Conservation (phyloP, 768 basidiomycete species). For the Strobilomyces confusus region DNA sequence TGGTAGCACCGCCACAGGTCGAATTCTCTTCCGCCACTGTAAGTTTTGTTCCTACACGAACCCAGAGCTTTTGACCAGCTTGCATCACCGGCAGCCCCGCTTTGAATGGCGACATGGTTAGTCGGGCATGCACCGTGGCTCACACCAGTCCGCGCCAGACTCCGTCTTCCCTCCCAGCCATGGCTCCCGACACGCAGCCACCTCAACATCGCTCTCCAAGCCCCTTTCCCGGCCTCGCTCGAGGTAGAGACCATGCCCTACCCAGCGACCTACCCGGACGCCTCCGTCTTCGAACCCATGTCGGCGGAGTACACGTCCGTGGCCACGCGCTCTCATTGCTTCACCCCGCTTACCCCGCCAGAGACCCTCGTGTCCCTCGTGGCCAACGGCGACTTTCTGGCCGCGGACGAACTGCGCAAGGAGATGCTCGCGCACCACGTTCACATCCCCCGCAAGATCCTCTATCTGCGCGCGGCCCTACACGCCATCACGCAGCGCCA, state of each 20-base stretch:
- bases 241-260: slow-evolving; percentile 35
- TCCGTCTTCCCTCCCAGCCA: slow-evolving; percentile 10
- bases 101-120: slow-evolving; percentile 27
- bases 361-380: slow-evolving; percentile 24
- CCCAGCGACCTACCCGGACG: slow-evolving; percentile 28
- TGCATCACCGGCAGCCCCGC: not conserved
- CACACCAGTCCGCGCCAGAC: slow-evolving; percentile 12
- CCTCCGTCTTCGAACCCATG: slow-evolving; percentile 35
- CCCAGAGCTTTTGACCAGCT: too few relatives aligned
- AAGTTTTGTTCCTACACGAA: too few relatives aligned
- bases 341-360: slow-evolving; percentile 23
- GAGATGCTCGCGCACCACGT: slow-evolving; percentile 38
- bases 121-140: slow-evolving; percentile 10
- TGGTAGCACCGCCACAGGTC: not conserved
- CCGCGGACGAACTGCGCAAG: slow-evolving; percentile 35
- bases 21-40: too few relatives aligned
- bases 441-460: slow-evolving; percentile 32
- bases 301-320: slow-evolving; percentile 31
- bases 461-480: slow-evolving; percentile 38
- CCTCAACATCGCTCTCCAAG: slow-evolving; percentile 23
- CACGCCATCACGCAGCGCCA: slow-evolving; percentile 25
- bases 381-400: slow-evolving; percentile 14
- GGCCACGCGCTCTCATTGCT: slow-evolving; percentile 8
- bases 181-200: slow-evolving; percentile 21
- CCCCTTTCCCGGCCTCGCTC: slow-evolving; percentile 34